Base-by-base conservation (phyloP, 2,329 filamentous ascomycete genomes). In the Aspergillus thermomutatus region DNA sequence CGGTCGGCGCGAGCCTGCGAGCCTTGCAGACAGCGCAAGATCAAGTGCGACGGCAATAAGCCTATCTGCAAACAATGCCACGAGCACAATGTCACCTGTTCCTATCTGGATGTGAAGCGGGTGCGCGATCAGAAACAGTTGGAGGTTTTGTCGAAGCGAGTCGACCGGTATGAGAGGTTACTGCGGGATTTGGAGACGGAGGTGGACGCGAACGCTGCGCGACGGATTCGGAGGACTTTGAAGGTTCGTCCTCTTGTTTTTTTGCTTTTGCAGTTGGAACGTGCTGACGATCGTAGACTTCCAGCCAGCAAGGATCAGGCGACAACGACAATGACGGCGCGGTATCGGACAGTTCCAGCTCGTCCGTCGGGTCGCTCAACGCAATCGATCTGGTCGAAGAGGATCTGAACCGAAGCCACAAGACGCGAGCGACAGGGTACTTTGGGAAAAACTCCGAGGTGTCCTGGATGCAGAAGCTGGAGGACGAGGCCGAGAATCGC, bases 371-470 rank as follows among this genome's bases (percentile, higher is more conserved):
- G 8, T 79, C 77, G 8, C 68, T 76, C 9, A 70, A 75, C 34
- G 72, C 70, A 1, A 66, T 77, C 14, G 77, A 78, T 59, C 55
- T 72, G 11, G 68, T 78, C 4, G 69, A 75, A 7, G 75, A 78
- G 57, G 77, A 79, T 55, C 61, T 77, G 49, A 73, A 75, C 26
- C 69, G 71, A 19, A 68, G 63, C 17, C 72, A 73, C 31, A 66
- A 66, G 17, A 67, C 70, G 6, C 64, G 72, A 28, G 69, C 71
- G 1, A 71, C 69, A 2, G 74, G 76, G 0, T 79, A 72, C 55
- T 73, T 74, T 57, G 77, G 77, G 14, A 78, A 78, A 57, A 77
- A 72, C 49, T 79, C 76, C 0, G 76, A 78, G 40, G 62, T 77
- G 28, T 69, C 70, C 2, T 79, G 77, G 77, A 69, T 78, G 55